Evolutionary conservation across 495 filamentous ascomycete genomes (phyloP), one percentile per base, ranked within the genome.

Genomic region (Hyaloscypha bicolor): DNA sequence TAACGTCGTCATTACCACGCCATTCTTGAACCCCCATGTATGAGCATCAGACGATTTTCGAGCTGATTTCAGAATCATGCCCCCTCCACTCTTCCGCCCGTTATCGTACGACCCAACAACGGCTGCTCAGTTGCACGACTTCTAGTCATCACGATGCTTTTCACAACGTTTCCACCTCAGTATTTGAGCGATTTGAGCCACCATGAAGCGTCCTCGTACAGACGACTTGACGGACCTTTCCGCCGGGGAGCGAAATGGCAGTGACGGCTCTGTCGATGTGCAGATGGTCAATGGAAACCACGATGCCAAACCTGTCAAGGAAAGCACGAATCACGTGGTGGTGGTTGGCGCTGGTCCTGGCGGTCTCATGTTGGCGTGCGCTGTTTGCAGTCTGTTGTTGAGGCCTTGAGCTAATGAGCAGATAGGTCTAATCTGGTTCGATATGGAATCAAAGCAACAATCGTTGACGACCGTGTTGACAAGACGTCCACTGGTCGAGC

Each of bases 261-360:
- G 3, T 37, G 4, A 31, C 19, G 30, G 6, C 16, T 48, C 42
- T 48, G 16, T 48, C 9, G 42, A 48, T 19, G 42, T 48, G 16
- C 42, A 48, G 42, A 48, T 48, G 42, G 42, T 48, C 16, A 21
- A 32, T 33, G 29, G 30, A 14, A 60, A 33, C 25, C 30, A 31
- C 56, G 56, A 33, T 30, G 21, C 8, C 30, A 32, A 58, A 29
- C 25, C 25, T 25, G 19, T 37, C 30, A 37, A 37, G 12, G 16
- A 53, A 6, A 25, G 56, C 56, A 32, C 21, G 6, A 31, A 35
- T 62, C 67, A 69, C 45, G 89, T 92, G 9, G 86, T 87, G 48
- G 82, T 92, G 31, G 87, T 90, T 53, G 90, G 90, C 16, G 90
- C 90, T 52, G 90, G 90, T 8, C 90, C 90, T 1, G 84, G 88